phyloP scores from a whole-genome alignment of 108 stramenopile genomes.

The Stephanodiscus triporus region DNA sequence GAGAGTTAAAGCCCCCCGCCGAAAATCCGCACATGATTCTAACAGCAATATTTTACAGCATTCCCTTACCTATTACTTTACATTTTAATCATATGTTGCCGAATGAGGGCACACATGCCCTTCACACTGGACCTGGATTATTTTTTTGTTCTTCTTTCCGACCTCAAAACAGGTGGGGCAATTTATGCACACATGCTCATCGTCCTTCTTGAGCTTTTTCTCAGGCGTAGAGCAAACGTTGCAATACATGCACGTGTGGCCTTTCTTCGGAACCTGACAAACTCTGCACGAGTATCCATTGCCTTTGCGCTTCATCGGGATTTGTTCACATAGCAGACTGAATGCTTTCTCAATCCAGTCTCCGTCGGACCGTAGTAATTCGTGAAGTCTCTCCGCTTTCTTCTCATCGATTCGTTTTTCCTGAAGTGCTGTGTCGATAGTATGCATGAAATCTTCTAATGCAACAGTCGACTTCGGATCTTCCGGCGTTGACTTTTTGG shows the following conservation, averaged over 20 bases:
- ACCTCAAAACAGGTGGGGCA: constrained; percentile 26
- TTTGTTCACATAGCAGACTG: constrained; percentile 25
- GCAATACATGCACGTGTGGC: constrained; percentile 35
- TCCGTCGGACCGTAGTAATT: constrained; percentile 10
- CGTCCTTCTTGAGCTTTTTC: constrained; percentile 13
- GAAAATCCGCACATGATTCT: neutral
- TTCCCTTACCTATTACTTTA: neutral
- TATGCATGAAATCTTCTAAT: neutral
- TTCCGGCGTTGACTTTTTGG: neutral
- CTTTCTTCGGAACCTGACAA: constrained; percentile 32
- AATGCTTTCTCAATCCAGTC: constrained; percentile 3
- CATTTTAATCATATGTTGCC: neutral
- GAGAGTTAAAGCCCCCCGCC: neutral
- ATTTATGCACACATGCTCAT: constrained; percentile 26
- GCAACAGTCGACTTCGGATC: neutral
- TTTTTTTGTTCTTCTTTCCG: constrained; percentile 39
- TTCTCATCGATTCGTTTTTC: constrained; percentile 21
- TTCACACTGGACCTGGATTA: constrained; percentile 24
- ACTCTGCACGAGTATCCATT: constrained; percentile 33
- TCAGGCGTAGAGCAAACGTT: constrained; percentile 33
- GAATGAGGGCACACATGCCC: constrained; percentile 17
- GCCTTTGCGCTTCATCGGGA: constrained; percentile 24
- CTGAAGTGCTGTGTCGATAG: constrained; percentile 8
- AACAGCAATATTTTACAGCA: neutral
- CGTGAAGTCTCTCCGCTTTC: constrained; percentile 16